Evolutionary conservation across 495 filamentous ascomycete species (phyloP), one percentile per base, ranked within the genome.

Genomic region (Annulohypoxylon maeteangense): DNA sequence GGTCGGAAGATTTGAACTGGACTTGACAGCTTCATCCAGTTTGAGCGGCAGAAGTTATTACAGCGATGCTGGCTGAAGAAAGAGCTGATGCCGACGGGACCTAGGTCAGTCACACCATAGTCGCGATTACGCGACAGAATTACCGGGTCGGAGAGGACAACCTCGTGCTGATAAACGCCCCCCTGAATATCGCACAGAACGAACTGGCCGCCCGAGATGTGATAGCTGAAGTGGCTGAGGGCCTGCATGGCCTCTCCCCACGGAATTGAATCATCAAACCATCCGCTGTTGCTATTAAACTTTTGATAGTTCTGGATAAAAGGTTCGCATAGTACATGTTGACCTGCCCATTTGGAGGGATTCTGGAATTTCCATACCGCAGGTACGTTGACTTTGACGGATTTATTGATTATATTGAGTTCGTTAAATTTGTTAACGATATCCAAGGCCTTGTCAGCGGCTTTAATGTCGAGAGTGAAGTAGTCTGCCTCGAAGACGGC

Each of bases 281-380:
- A 83, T 20, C 81, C 81, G 1, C 64, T 74, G 58, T 82, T 82
- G 68, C 79, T 83, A 66, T 82, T 82, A 74, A 82, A 83, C 70
- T 81, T 83, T 48, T 76, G 69, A 58, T 78, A 81, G 57, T 80
- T 79, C 6, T 79, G 57, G 32, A 81, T 81, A 63, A 79, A 79
- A 1, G 78, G 78, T 66, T 82, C 80, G 22, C 34, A 10, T 0
- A 83, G 71, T 3, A 0, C 0, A 27, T 61, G 67, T 8, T 40
- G n/a, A 3, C 78, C 77, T 73, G 62, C 78, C 77, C 72, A 61
- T 0, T 23, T n/a, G n/a, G n/a, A n/a, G n/a, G n/a, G n/a, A n/a
- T 8, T 0, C 10, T 4, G 1, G 14, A 70, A 77, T 0, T 2
- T 27, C 79, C 78, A 80, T 0, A 79, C 74, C 0, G 11, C 7